Percentiles rank a stretch among this genome's conserved stretches.
Conservation (phyloP, 176 grass and related monocot genomes). For the Phoenix roebelenii region DNA sequence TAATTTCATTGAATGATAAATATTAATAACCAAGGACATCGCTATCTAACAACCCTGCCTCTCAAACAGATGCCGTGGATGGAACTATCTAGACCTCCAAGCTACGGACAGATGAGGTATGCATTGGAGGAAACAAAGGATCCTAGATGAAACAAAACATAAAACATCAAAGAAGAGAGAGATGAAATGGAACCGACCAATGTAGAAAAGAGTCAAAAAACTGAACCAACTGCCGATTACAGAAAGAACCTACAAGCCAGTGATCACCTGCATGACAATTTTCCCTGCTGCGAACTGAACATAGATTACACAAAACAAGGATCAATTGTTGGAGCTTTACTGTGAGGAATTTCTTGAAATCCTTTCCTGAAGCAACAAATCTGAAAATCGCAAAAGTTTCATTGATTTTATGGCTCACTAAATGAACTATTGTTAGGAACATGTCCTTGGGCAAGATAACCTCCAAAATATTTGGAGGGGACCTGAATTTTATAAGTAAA, state of each 20-base stretch:
- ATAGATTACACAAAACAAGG: background rate
- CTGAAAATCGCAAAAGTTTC: constrained; percentile 62
- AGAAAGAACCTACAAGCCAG: constrained; percentile 56
- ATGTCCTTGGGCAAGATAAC: constrained; percentile 48
- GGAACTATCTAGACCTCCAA: too few relatives aligned
- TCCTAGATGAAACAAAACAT: background rate
- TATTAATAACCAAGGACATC: too few relatives aligned
- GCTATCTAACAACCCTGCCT: too few relatives aligned
- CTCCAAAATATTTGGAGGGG: constrained; percentile 67
- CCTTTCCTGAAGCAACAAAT: constrained; percentile 65
- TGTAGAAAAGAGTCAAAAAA: constrained; percentile 73
- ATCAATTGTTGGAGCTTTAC: constrained; percentile 15
- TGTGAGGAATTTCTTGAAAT: constrained; percentile 49
- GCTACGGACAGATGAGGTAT: too few relatives aligned
- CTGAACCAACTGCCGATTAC: constrained; percentile 77
- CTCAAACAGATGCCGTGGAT: too few relatives aligned
- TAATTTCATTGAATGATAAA: too few relatives aligned
- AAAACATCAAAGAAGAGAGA: too few relatives aligned
- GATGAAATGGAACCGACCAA: constrained; percentile 25
- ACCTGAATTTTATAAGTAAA: constrained; percentile 31
- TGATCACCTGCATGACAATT: constrained; percentile 41
- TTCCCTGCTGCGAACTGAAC: background rate
- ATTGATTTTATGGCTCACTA: constrained; percentile 60
- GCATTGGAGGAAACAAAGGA: background rate
- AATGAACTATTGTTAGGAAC: constrained; percentile 36